These are phyloP conservation scores for Huntiella abstrusa DNA, from an alignment of 2,329 filamentous ascomycete genomes.

Conservation along the genomic window DNA sequence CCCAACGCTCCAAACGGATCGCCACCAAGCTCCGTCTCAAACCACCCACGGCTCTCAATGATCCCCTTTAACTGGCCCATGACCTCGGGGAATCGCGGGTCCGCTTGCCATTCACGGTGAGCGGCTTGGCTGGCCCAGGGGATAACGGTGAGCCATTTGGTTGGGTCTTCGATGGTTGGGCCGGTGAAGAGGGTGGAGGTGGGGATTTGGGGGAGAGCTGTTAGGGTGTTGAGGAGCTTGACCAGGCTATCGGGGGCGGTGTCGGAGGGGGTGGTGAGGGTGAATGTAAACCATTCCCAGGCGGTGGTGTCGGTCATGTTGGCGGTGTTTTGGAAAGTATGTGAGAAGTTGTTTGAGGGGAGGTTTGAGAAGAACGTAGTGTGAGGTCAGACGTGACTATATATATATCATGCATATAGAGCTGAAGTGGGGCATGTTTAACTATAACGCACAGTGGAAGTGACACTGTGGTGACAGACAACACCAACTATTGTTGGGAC, in stretches of 20 bases:
- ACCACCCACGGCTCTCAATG: slow-evolving; percentile 11
- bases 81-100: slow-evolving; percentile 21
- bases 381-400: too few relatives aligned
- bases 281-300: slow-evolving; percentile 18
- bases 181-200: slow-evolving; percentile 19
- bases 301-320: slow-evolving; percentile 16
- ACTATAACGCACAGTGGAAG: too few relatives aligned
- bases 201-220: slow-evolving; percentile 14
- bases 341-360: not conserved
- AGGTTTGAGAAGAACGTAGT: too few relatives aligned
- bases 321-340: not conserved
- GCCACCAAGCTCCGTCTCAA: slow-evolving; percentile 1
- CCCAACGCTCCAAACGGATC: slow-evolving; percentile 16
- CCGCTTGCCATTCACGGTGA: slow-evolving; percentile 23
- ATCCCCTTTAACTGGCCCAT: slow-evolving; percentile 16
- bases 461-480: too few relatives aligned
- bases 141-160: slow-evolving; percentile 18
- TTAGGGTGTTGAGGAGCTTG: slow-evolving; percentile 2
- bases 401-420: too few relatives aligned
- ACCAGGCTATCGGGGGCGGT: slow-evolving; percentile 14
- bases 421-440: too few relatives aligned
- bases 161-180: slow-evolving; percentile 19
- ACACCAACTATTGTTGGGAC: too few relatives aligned
- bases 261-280: slow-evolving; percentile 17
- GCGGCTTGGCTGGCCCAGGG: slow-evolving; percentile 19